Conservation (phyloP, 164 flowering plant species). For the Nymphaea colorata region DNA sequence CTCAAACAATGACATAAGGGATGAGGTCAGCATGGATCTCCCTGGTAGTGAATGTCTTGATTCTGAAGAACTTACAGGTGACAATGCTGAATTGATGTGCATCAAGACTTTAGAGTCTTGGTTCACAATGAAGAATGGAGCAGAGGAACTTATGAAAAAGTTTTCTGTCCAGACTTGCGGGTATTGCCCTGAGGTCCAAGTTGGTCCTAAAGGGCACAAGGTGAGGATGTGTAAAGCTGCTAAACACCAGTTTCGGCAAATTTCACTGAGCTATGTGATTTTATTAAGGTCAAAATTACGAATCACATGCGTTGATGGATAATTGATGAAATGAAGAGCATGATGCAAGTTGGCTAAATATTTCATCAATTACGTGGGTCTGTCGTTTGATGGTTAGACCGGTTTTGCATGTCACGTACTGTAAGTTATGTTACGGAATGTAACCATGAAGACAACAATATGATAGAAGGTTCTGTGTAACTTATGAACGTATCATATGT, state of each 20-base stretch:
- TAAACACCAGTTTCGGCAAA: constrained; percentile 27
- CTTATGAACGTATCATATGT: too few species aligned
- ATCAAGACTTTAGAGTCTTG: constrained; percentile 36
- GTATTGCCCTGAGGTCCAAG: constrained; percentile 78
- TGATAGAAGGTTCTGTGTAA: too few species aligned
- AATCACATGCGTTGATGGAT: too few species aligned
- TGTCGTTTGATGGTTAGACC: too few species aligned
- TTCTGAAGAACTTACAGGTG: constrained; percentile 8
- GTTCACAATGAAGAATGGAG: constrained; percentile 34
- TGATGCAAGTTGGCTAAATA: too few species aligned
- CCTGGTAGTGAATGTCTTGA: neutral
- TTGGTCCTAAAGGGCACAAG: constrained; percentile 83
- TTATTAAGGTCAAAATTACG: too few species aligned
- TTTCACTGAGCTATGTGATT: too few species aligned
- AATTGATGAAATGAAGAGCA: too few species aligned
- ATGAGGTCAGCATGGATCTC: neutral
- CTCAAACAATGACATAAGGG: neutral
- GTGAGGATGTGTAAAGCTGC: constrained; percentile 65
- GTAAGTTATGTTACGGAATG: too few species aligned
- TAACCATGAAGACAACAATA: too few species aligned
- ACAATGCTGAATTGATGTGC: constrained; percentile 25
- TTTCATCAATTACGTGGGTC: too few species aligned
- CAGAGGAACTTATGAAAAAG: constrained; percentile 47
- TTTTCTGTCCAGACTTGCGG: constrained; percentile 66
- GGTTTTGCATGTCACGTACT: too few species aligned